Percentiles rank a stretch among this genome's conserved stretches.
phyloP scores from a whole-genome alignment of 108 stramenopile genomes.

The Nitzschia sp. region DNA sequence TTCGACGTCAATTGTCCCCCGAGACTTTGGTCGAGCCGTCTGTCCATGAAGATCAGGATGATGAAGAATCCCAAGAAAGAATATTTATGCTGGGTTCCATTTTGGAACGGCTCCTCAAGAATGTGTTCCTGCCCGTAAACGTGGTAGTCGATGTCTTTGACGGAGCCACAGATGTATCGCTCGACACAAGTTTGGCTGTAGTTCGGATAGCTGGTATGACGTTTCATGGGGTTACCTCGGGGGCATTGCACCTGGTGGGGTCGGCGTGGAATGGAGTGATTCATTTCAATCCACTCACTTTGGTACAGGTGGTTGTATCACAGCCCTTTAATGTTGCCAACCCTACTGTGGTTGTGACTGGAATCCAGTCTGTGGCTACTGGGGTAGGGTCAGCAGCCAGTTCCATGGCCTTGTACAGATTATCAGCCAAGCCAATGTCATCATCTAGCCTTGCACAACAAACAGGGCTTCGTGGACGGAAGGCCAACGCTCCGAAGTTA shows the following conservation, averaged over 20 bases:
- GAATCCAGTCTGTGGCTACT: slow-evolving; percentile 84
- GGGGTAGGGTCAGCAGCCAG: slow-evolving; percentile 76
- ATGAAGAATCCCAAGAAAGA: not conserved
- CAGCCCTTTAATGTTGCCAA: slow-evolving; percentile 70
- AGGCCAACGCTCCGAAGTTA: slow-evolving; percentile 7
- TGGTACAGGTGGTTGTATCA: slow-evolving; percentile 55
- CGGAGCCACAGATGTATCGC: slow-evolving; percentile 41
- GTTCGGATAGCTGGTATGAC: slow-evolving; percentile 41
- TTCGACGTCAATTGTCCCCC: slow-evolving; percentile 19
- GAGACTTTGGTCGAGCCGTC: slow-evolving; percentile 34
- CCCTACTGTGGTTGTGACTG: slow-evolving; percentile 72
- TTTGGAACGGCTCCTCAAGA: slow-evolving; percentile 45
- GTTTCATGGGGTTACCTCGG: slow-evolving; percentile 29
- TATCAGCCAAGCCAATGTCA: slow-evolving; percentile 38
- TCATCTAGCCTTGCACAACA: slow-evolving; percentile 24
- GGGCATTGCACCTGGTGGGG: slow-evolving; percentile 25
- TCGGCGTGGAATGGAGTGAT: slow-evolving; percentile 45
- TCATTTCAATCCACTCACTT: slow-evolving; percentile 55
- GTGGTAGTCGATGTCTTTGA: slow-evolving; percentile 59
- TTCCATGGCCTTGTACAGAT: slow-evolving; percentile 52
- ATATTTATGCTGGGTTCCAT: slow-evolving; percentile 33
- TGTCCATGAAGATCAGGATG: not conserved
- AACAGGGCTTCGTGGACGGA: slow-evolving; percentile 7
- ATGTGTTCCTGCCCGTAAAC: slow-evolving; percentile 52
- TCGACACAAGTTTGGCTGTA: slow-evolving; percentile 56